Base-by-base conservation (phyloP, 805 yeast genomes). In the Saitoella complicata region DNA sequence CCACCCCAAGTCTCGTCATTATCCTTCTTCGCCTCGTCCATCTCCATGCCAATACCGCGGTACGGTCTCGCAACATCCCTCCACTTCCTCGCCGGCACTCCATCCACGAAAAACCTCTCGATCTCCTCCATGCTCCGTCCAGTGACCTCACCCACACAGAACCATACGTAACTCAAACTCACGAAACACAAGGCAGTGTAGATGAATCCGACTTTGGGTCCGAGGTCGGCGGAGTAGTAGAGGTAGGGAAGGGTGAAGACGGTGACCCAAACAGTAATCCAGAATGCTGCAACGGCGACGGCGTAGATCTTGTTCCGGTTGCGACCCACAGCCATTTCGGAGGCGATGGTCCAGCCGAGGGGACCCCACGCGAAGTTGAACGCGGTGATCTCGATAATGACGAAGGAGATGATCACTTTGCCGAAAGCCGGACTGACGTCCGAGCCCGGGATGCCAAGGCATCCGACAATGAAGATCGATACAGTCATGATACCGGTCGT, bases 351-450 rank as follows among this genome's bases (percentile, higher is more conserved):
- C 98, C 98, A 88, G 46, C 97, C 96, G 45, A 85, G 91, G 61
- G 88, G 87, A 65, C 98, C 98, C 53, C 87, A 83, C 53, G 97
- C 97, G 52, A 84, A 68, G 41, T 96, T 95, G 60, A 87, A 88
- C 44, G 80, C 76, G 2, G 94, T 95, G 40, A 87, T 95, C 58
- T 69, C 91, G 37, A 76, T 60, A 51, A 88, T 84, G 83, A 87
- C 86, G 44, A 85, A 78, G 36, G 86, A 70, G 50, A 91, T 80
- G 45, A 88, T 76, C 10, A 87, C 77, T 49, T 82, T 74, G 21
- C 21, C 21, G 21, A 21, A 21, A 21, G 21, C 21, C 21, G 21
- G 21, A 21, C 21, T 21, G 21, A 21, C 21, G 3, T 55, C 45
- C 2, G 85, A 77, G 31, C 76, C 65, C 44, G 79, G 76, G 5